Evolutionary conservation across 805 yeast genomes (phyloP).

Genomic region (Monosporozyma yasuniensis): DNA sequence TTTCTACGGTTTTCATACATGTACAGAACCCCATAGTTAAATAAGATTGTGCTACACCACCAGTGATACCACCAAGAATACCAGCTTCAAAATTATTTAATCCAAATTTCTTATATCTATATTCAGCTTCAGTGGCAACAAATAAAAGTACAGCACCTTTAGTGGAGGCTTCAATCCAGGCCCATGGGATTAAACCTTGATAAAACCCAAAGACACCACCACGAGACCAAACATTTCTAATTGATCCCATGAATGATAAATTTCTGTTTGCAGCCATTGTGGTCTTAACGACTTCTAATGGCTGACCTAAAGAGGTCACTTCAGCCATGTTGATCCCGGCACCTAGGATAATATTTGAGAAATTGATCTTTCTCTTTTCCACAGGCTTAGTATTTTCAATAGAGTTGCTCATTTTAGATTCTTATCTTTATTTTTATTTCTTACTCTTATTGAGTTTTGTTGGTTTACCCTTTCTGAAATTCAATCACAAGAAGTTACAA

Average conservation of each 20-base stretch:
- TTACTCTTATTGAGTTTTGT: not conserved
- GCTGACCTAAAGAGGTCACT: slow-evolving; percentile 93
- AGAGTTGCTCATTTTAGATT: not conserved
- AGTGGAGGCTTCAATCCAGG: slow-evolving; percentile 99
- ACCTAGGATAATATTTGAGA: slow-evolving; percentile 84
- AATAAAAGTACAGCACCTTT: slow-evolving; percentile 94
- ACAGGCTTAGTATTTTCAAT: not conserved
- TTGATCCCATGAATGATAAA: slow-evolving; percentile 57
- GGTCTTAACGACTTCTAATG: slow-evolving; percentile 89
- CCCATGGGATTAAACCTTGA: slow-evolving; percentile 98
- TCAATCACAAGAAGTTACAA: too few species aligned
- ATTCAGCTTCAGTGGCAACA: slow-evolving; percentile 88
- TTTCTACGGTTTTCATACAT: slow-evolving; percentile 98
- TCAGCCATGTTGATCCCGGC: slow-evolving; percentile 90
- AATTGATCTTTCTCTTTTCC: slow-evolving; percentile 76
- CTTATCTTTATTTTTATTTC: not conserved
- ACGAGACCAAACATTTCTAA: slow-evolving; percentile 76
- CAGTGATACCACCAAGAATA: slow-evolving; percentile 90
- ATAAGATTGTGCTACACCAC: slow-evolving; percentile 95
- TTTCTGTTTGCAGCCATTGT: slow-evolving; percentile 96
- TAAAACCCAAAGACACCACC: slow-evolving; percentile 91
- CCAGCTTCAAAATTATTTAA: slow-evolving; percentile 71
- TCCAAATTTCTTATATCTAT: slow-evolving; percentile 52
- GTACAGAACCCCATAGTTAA: slow-evolving; percentile 97
- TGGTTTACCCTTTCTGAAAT: too few species aligned